Evolutionary conservation across 805 yeast species (phyloP).

Genomic region (Pichia deserticola): DNA sequence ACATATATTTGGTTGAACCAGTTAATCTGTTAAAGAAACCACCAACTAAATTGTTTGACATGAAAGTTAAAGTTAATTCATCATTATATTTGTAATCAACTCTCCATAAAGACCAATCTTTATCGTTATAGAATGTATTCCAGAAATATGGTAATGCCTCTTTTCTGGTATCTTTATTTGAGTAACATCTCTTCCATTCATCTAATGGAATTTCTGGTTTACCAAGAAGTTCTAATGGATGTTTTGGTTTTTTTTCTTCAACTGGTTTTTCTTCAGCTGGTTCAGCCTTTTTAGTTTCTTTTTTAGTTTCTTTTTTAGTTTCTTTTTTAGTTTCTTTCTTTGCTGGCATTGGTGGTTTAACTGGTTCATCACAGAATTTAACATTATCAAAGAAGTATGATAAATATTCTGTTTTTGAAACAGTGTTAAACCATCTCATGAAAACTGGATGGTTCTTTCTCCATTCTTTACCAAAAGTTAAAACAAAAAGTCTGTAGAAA

Average conservation of each 20-base stretch:
- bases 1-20: conserved; percentile 89
- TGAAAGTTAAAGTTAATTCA: conserved; percentile 92
- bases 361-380: conserved; percentile 56
- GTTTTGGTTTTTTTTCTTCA: conserved; percentile 73
- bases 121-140: conserved; percentile 79
- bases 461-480: conserved; percentile 43
- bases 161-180: conserved; percentile 95
- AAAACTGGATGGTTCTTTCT: conserved; percentile 41
- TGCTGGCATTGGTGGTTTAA: conserved; percentile 56
- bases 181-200: conserved; percentile 94
- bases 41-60: conserved; percentile 97
- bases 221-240: conserved; percentile 84
- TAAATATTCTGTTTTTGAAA: conserved; percentile 41
- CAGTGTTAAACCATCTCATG: conserved; percentile 45
- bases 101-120: conserved; percentile 92
- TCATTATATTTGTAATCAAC: conserved; percentile 97
- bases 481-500: conserved; percentile 40
- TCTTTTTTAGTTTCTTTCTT: conserved; percentile 56
- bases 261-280: conserved; percentile 25
- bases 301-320: conserved; percentile 34
- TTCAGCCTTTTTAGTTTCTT: conserved; percentile 27
- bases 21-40: conserved; percentile 95
- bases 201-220: conserved; percentile 63
- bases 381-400: conserved; percentile 43
- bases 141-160: conserved; percentile 97